A percentile compares a stretch with the other conserved stretches of the same genome.
phyloP scores from a whole-genome alignment of 176 grass and related monocot species.

The Carex parvula region DNA sequence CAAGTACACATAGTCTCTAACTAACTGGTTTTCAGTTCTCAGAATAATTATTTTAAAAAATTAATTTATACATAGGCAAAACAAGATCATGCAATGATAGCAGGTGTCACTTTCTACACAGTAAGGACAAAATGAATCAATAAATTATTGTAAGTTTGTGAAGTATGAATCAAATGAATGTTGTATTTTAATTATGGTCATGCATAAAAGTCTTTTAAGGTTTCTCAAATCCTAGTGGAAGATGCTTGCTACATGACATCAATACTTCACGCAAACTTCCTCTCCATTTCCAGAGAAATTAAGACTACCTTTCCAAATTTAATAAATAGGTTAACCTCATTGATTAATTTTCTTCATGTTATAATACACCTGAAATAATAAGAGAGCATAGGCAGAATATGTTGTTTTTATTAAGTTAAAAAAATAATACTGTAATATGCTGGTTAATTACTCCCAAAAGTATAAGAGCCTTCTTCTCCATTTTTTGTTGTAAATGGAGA shows the following conservation, averaged over 20 bases:
- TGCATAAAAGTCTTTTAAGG: neutral
- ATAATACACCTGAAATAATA: neutral
- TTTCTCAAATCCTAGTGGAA: conserved; percentile 1
- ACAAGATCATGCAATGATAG: neutral
- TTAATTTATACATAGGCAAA: neutral
- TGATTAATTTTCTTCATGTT: neutral
- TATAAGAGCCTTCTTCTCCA: neutral
- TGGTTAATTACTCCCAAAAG: too few relatives aligned
- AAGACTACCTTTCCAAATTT: neutral
- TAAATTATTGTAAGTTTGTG: neutral
- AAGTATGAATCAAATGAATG: neutral
- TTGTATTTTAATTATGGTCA: neutral
- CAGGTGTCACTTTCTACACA: conserved; percentile 1
- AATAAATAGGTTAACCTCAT: neutral
- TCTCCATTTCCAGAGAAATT: neutral
- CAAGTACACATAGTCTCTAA: conserved; percentile 20
- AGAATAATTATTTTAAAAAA: neutral
- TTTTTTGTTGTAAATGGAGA: conserved; percentile 5
- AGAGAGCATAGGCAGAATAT: neutral
- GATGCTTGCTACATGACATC: neutral
- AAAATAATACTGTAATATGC: neutral
- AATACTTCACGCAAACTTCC: neutral
- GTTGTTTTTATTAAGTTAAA: neutral
- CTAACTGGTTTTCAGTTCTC: conserved; percentile 21
- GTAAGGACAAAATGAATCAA: conserved; percentile 18